Evolutionary conservation across 495 filamentous ascomycete genomes (phyloP).

Genomic region (Cryomyces antarcticus): DNA sequence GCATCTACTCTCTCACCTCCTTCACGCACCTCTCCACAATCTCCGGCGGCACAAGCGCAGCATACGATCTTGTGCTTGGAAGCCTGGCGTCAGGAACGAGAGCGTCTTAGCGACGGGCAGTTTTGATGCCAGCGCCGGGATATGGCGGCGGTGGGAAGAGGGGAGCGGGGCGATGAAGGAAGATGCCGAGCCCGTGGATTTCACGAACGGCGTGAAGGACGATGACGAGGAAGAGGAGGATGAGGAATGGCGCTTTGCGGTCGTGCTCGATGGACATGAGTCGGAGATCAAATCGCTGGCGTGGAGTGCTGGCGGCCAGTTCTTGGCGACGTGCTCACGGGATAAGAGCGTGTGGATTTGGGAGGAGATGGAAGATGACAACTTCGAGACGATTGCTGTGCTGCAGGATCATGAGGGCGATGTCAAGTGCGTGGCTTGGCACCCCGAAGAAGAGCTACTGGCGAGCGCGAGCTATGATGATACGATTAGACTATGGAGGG

Average conservation of each 20-base stretch:
- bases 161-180: slow-evolving; percentile 10
- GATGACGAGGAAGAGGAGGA: slow-evolving; percentile 20
- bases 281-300: slow-evolving; percentile 76
- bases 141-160: slow-evolving; percentile 56
- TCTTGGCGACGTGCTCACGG: slow-evolving; percentile 71
- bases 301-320: slow-evolving; percentile 60
- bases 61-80: slow-evolving; percentile 66
- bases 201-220: slow-evolving; percentile 9
- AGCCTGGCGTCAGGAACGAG: slow-evolving; percentile 38
- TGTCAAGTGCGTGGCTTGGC: slow-evolving; percentile 86
- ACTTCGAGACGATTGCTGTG: slow-evolving; percentile 90
- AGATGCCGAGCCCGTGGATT: slow-evolving; percentile 12
- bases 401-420: slow-evolving; percentile 85
- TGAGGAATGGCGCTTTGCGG: slow-evolving; percentile 67
- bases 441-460: slow-evolving; percentile 57
- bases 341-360: slow-evolving; percentile 98
- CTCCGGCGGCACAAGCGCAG: slow-evolving; percentile 78
- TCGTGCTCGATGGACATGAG: slow-evolving; percentile 84
- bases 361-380: slow-evolving; percentile 87
- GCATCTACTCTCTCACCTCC: slow-evolving; percentile 66
- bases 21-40: slow-evolving; percentile 61
- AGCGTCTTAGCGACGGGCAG: slow-evolving; percentile 73
- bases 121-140: slow-evolving; percentile 76
- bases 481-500: slow-evolving; percentile 68
- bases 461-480: slow-evolving; percentile 85